Conservation (phyloP, 352 stramenopile genomes). For the Albugo laibachii region DNA sequence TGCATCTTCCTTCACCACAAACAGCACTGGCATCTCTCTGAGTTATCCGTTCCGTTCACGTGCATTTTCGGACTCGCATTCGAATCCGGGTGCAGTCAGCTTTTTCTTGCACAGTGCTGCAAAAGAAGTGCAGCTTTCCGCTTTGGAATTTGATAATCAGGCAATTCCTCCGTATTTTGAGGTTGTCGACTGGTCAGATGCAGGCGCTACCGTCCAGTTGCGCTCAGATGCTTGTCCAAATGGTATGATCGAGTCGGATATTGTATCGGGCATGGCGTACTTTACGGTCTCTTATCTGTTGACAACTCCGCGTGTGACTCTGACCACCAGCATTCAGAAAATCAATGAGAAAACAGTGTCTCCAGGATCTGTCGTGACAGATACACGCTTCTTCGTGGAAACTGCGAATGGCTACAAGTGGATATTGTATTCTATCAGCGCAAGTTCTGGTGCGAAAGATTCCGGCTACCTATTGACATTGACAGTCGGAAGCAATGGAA, state of each 20-base stretch:
- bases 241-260: conserved; percentile 21
- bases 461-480: neutral
- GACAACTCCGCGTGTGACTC: conserved; percentile 28
- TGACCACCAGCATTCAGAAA: neutral
- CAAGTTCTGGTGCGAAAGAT: too few species aligned
- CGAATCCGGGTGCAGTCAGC: conserved; percentile 14
- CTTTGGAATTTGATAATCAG: conserved; percentile 19
- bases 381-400: conserved; percentile 29
- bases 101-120: conserved; percentile 39
- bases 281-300: conserved; percentile 33
- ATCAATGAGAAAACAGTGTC: conserved; percentile 1
- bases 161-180: conserved; percentile 14
- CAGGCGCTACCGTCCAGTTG: conserved; percentile 22
- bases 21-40: conserved; percentile 17
- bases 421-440: conserved; percentile 28
- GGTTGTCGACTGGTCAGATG: conserved; percentile 39
- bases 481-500: conserved; percentile 12
- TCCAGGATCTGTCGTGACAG: conserved; percentile 3
- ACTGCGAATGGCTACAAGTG: conserved; percentile 52
- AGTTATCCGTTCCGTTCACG: conserved; percentile 48
- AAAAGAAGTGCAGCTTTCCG: conserved; percentile 41
- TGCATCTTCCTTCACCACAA: conserved; percentile 9
- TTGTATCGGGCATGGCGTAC: conserved; percentile 60
- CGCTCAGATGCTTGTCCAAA: conserved; percentile 3
- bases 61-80: conserved; percentile 25